These are phyloP conservation scores for Glycine latifolia DNA, from an alignment of 306 rosid species.

Conservation along the genomic window DNA sequence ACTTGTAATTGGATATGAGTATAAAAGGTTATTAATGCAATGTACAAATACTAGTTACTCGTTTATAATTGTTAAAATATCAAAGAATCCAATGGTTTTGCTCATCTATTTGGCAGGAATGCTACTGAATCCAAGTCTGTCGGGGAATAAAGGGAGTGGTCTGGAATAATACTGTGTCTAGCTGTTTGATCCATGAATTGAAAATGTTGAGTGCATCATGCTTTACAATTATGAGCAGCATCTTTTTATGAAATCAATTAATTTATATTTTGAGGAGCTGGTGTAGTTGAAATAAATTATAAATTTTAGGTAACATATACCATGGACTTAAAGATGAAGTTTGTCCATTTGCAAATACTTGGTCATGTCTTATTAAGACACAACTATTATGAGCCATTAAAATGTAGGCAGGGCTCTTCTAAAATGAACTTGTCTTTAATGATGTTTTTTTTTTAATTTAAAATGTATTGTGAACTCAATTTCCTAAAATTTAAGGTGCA, in stretches of 20 bases:
- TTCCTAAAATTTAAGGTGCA: background rate
- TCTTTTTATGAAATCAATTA: background rate
- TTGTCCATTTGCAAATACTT: background rate
- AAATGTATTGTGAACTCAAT: background rate
- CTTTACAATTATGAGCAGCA: background rate
- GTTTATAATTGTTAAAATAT: background rate
- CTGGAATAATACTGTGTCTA: background rate
- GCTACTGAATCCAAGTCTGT: background rate
- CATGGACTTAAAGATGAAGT: conserved; percentile 10
- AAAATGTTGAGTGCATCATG: conserved; percentile 10
- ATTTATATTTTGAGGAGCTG: background rate
- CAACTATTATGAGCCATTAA: background rate
- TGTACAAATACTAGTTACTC: background rate
- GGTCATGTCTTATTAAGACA: background rate
- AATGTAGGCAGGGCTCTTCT: background rate
- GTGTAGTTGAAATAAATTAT: background rate
- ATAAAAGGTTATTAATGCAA: background rate
- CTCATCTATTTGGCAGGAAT: background rate
- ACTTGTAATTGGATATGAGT: background rate
- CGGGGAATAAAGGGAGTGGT: background rate
- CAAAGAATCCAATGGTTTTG: background rate
- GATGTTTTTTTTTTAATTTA: background rate
- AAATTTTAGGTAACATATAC: background rate
- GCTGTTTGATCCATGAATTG: background rate
- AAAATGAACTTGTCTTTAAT: background rate